A percentile compares a stretch with the other conserved stretches of the same genome.
phyloP scores from a whole-genome alignment of 2,329 filamentous ascomycete genomes.

The Penicillium sp. region DNA sequence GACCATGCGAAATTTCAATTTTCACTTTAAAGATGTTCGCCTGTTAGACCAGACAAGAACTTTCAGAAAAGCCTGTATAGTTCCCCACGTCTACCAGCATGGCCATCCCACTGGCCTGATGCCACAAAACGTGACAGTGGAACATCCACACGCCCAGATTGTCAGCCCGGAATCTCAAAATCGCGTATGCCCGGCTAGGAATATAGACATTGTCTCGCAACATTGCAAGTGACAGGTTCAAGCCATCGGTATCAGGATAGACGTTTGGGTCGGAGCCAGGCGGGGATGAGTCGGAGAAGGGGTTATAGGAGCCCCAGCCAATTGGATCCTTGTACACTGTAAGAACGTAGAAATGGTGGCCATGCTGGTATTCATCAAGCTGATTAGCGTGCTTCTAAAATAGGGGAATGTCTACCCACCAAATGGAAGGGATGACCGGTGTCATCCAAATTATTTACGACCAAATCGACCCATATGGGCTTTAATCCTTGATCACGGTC shows the following conservation, averaged over 20 bases:
- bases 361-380: conserved; percentile 26
- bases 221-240: conserved; percentile 38
- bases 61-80: background rate
- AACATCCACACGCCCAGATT: conserved; percentile 54
- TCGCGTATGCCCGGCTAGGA: conserved; percentile 53
- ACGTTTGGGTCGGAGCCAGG: conserved; percentile 21
- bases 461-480: conserved; percentile 46
- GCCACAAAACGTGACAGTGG: conserved; percentile 31
- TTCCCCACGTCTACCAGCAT: background rate
- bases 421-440: conserved; percentile 52
- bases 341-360: conserved; percentile 37
- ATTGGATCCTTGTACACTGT: conserved; percentile 25
- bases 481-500: conserved; percentile 23
- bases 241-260: conserved; percentile 3
- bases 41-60: background rate
- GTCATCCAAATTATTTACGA: conserved; percentile 53
- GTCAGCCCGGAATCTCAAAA: conserved; percentile 55
- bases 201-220: conserved; percentile 56
- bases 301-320: conserved; percentile 42
- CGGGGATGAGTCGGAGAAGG: conserved; percentile 25
- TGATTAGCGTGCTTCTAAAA: background rate
- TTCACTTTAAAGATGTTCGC: background rate
- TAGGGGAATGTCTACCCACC: conserved; percentile 25
- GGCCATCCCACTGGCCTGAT: background rate
- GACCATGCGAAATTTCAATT: no score